Evolutionary conservation across 225 moss, liverwort and hornwort species (phyloP), one percentile per base, ranked within the genome.

Genomic region (Bryoerythrophyllum caledonicum): DNA sequence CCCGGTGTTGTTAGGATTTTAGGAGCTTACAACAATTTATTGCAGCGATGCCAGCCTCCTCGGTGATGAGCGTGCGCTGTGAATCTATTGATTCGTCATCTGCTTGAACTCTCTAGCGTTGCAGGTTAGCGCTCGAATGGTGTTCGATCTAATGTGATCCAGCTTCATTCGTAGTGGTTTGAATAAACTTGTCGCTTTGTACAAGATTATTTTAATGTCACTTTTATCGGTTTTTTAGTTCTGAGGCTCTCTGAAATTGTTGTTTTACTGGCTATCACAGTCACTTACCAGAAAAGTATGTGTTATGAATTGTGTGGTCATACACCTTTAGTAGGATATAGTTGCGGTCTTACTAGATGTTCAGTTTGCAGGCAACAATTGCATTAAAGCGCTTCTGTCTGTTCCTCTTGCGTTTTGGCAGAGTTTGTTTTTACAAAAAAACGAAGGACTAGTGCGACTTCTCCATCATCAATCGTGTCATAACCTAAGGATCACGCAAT

Each of bases 131-230:
- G 60, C 79, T 79, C 79, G 62, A 79, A 54, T 71, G 71, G 52
- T 64, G 74, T 65, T 65, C 12, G 26, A 60, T 44, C 30, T 38
- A 4, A 73, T 63, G 5, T 23, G 63, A 32, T 64, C 64, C 70
- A 24, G 63, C 82, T 70, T 51, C 74, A 74, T 74, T 78, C 70
- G 74, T 26, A 78, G 82, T 58, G 78, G 58, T 49, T 65, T 35
- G 52, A 53, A 64, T 11, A 20, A 35, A 37, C 35, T 13, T 75
- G 30, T 46, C 41, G 8, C 41, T 19, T 7, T 64, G 67, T 15
- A 19, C 41, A 30, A 11, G 19, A n/a, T 5, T 37, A 43, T n/a
- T 43, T 43, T 10, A 25, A 46, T 51, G 44, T 26, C 57, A 56
- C 37, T 41, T 20, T 8, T 15, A 35, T 43, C 4, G 3, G 12